A percentile compares a stretch with the other conserved stretches of the same genome.
Evolutionary conservation across 1,139 yeast species (phyloP).

Genomic region (Magnusiomyces fungicola): DNA sequence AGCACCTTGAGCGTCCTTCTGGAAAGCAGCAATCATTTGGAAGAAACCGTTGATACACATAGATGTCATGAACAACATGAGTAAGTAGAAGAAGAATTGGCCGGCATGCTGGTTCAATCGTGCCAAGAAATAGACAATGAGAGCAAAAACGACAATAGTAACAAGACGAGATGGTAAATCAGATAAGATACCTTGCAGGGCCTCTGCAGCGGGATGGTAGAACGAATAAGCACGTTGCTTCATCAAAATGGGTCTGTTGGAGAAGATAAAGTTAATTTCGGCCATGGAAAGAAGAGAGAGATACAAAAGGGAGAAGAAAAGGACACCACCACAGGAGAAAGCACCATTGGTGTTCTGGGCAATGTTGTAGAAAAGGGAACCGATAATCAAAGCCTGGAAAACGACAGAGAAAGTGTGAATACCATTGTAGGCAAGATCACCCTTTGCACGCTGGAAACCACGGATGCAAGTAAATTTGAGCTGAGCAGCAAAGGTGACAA

Average conservation of each 20-base stretch:
- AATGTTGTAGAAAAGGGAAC: slow-evolving; percentile 48
- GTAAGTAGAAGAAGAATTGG: slow-evolving; percentile 34
- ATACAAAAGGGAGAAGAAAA: slow-evolving; percentile 38
- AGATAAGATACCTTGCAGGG: slow-evolving; percentile 33
- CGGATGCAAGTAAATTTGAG: slow-evolving; percentile 35
- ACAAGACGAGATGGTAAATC: slow-evolving; percentile 34
- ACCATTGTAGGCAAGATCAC: slow-evolving; percentile 45
- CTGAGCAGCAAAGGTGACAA: slow-evolving; percentile 33
- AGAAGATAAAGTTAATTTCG: slow-evolving; percentile 36
- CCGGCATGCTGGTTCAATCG: slow-evolving; percentile 36
- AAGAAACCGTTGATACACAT: slow-evolving; percentile 48
- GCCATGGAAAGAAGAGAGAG: slow-evolving; percentile 38
- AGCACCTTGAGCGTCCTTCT: slow-evolving; percentile 48
- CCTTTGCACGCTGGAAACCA: slow-evolving; percentile 47
- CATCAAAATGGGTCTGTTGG: slow-evolving; percentile 36
- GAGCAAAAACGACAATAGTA: slow-evolving; percentile 29
- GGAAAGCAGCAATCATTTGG: slow-evolving; percentile 50
- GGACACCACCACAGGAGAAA: slow-evolving; percentile 43
- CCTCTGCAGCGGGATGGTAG: slow-evolving; percentile 41
- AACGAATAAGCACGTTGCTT: slow-evolving; percentile 40
- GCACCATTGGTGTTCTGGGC: slow-evolving; percentile 43
- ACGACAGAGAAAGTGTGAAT: slow-evolving; percentile 44
- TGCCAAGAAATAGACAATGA: slow-evolving; percentile 37
- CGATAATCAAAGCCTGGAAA: slow-evolving; percentile 45
- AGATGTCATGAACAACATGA: slow-evolving; percentile 33